Percentiles rank a stretch among this genome's conserved stretches.
phyloP scores from a whole-genome alignment of 1,284 basidiomycete species.

The Cerrena zonata region DNA sequence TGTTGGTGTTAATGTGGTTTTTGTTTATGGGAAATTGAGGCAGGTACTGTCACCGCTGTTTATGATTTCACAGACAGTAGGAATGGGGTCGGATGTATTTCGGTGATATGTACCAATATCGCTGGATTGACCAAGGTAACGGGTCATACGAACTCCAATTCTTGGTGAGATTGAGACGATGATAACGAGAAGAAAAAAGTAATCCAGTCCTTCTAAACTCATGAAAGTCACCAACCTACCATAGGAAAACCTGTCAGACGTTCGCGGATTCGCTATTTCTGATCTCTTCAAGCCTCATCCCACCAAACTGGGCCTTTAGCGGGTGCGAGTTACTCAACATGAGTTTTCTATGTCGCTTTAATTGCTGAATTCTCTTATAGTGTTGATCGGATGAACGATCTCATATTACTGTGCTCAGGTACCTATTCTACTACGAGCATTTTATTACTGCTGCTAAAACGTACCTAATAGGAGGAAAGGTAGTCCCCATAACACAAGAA shows the following conservation, averaged over 20 bases:
- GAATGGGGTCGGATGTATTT: constrained; percentile 17
- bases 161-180: constrained; percentile 19
- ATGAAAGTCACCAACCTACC: constrained; percentile 12
- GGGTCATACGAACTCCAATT: constrained; percentile 28
- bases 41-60: constrained; percentile 25
- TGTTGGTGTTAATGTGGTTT: neutral
- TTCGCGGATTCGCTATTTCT: constrained; percentile 8
- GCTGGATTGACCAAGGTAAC: constrained; percentile 26
- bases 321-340: constrained; percentile 11
- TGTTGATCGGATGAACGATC: constrained; percentile 20
- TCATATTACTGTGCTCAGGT: constrained; percentile 18
- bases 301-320: constrained; percentile 15
- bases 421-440: neutral
- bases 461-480: constrained; percentile 16
- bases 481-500: constrained; percentile 29
- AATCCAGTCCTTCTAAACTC: constrained; percentile 12
- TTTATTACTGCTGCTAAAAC: neutral
- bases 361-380: constrained; percentile 6
- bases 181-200: neutral
- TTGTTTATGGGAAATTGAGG: constrained; percentile 3
- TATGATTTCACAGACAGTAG: constrained; percentile 15
- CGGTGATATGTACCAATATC: constrained; percentile 10
- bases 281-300: constrained; percentile 12
- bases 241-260: constrained; percentile 21
- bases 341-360: neutral